Base-by-base conservation (phyloP, 2,329 filamentous ascomycete genomes). In the Cercospora zeae-maydis region DNA sequence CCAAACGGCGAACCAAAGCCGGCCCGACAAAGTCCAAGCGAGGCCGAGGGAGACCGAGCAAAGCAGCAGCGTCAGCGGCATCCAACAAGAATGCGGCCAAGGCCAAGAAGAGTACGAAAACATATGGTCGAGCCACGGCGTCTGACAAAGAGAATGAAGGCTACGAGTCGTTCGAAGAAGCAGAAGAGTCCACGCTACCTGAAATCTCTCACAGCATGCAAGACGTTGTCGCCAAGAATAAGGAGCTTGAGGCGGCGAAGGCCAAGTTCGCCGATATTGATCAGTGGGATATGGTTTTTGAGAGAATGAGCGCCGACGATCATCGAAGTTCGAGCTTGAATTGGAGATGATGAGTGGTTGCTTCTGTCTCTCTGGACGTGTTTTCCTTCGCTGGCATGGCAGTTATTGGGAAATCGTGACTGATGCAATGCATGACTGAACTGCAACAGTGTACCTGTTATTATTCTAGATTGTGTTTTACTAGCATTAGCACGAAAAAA, bases 261-360 rank as follows among this genome's bases (percentile, higher is more conserved):
- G 76, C 77, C 67, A 81, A 81, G 67, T 83, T 83, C 66, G 78
- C 75, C 27, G 80, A 81, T 59, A 76, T 83, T 4, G 81, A 83
- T 68, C 71, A 77, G 24, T 82, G 79, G 74, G 80, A 82, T 63
- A 75, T 83, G 72, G 79, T 81, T 52, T 83, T 82, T 69, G 81
- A 82, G 72, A 81, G 76, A 58, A 77, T 81, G 66, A 81, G 77
- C 58, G 74, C 78, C 34, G 79, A 81, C 62, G 73, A 74, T 62
- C 69, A 73, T 67, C 63, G 73, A 36, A 74, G 73, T 64, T 71
- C 69, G 7, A 74, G 72, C 65, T 72, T 72, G 61, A 62, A 61
- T 34, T 75, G 73, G 72, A 69, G 73, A 59, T 75, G 61, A 68
- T 14, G 10, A n/a, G n/a, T n/a, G n/a, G n/a, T n/a, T n/a, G n/a